Evolutionary conservation across 2,329 filamentous ascomycete species (phyloP).

Genomic region (Ambrosiella beaveri): DNA sequence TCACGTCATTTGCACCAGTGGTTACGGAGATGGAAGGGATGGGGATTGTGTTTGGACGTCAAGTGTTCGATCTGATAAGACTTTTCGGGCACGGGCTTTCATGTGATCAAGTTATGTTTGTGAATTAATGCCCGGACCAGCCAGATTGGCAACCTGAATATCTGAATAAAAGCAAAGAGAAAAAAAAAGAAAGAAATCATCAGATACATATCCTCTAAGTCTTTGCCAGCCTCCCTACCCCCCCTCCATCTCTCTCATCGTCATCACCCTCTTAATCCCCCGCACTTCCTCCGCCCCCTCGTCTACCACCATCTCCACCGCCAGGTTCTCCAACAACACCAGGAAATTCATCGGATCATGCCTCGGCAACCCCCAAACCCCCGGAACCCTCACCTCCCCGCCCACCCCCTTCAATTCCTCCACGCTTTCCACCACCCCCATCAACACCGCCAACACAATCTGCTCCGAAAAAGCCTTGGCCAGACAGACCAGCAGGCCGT

Average conservation of each 20-base stretch:
- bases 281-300: not conserved
- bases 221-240: not conserved
- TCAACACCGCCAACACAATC: not conserved
- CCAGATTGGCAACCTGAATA: too few species aligned
- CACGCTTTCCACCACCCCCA: not conserved
- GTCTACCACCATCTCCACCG: not conserved
- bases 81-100: not conserved
- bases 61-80: not conserved
- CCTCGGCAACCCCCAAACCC: not conserved
- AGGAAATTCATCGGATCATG: too few species aligned
- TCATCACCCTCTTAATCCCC: not conserved
- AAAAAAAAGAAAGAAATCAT: not conserved
- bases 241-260: not conserved
- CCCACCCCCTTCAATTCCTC: not conserved
- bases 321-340: not conserved
- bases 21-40: not conserved
- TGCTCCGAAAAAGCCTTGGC: conserved; percentile 1
- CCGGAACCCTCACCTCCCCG: not conserved
- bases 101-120: too few species aligned
- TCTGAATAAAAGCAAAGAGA: too few species aligned
- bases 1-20: not conserved
- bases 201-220: not conserved
- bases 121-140: too few species aligned
- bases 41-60: not conserved
- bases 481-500: conserved; percentile 7